Percentiles rank a stretch among this genome's conserved stretches.
Conservation (phyloP, 169 alveolate species). For the Cryptosporidium tyzzeri region DNA sequence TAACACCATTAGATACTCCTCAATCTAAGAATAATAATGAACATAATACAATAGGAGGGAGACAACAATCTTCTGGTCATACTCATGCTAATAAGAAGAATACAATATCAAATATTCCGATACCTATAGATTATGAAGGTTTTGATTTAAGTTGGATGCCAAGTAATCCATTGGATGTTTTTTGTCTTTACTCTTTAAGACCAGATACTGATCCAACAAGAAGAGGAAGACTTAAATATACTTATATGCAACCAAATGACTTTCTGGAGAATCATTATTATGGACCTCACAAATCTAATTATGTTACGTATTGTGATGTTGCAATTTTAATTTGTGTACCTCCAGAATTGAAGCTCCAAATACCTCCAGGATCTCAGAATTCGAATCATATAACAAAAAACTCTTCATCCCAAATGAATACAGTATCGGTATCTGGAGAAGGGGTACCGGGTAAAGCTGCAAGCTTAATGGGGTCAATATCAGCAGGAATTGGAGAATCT, state of each 20-base stretch:
- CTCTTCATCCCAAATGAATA: background rate
- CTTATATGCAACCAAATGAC: slow-evolving; percentile 83
- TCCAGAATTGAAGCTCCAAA: slow-evolving; percentile 77
- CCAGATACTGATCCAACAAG: slow-evolving; percentile 85
- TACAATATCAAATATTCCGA: background rate
- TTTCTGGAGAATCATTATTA: slow-evolving; percentile 51
- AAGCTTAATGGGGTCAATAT: background rate
- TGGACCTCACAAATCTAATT: slow-evolving; percentile 40
- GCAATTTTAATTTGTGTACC: slow-evolving; percentile 80
- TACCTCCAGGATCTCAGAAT: background rate
- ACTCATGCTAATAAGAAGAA: background rate
- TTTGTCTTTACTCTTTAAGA: slow-evolving; percentile 83
- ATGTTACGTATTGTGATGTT: slow-evolving; percentile 43
- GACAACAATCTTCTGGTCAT: background rate
- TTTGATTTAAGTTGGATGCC: slow-evolving; percentile 80
- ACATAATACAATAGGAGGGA: background rate
- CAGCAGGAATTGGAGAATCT: background rate
- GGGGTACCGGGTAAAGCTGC: background rate
- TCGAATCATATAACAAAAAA: background rate
- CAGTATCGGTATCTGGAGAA: background rate
- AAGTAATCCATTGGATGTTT: slow-evolving; percentile 81
- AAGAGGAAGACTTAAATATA: slow-evolving; percentile 82
- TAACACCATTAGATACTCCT: slow-evolving; percentile 18
- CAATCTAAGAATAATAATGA: slow-evolving; percentile 22
- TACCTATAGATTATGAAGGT: background rate